phyloP scores from a whole-genome alignment of 495 filamentous ascomycete species.

The Penicillium egyptiacum region DNA sequence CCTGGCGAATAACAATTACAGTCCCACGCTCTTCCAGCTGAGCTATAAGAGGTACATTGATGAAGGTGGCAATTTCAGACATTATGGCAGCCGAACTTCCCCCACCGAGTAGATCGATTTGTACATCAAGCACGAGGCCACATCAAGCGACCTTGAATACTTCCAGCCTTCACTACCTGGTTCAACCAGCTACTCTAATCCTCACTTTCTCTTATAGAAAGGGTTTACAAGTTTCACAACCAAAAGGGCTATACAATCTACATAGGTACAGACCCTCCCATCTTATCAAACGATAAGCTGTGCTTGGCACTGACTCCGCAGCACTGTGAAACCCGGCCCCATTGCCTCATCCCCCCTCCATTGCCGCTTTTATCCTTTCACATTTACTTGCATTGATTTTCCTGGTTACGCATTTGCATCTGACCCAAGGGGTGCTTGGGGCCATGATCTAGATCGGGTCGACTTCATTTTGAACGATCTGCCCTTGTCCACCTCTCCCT shows the following conservation, averaged over 20 bases:
- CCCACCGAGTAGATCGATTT: conserved; percentile 2
- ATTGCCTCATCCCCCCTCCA: conserved; percentile 33
- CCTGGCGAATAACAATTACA: too few relatives aligned
- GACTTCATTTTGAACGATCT: not conserved
- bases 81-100: too few relatives aligned
- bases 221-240: not conserved
- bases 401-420: conserved; percentile 11
- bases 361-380: conserved; percentile 22
- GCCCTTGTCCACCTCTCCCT: conserved; percentile 3
- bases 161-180: not conserved
- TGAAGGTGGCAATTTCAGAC: too few relatives aligned
- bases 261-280: conserved; percentile 9
- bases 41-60: too few relatives aligned
- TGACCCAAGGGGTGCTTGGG: conserved; percentile 7
- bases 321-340: conserved; percentile 25
- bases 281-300: conserved; percentile 32
- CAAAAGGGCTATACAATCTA: conserved; percentile 2
- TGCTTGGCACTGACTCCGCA: conserved; percentile 29
- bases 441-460: conserved; percentile 8
- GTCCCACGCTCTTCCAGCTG: too few relatives aligned
- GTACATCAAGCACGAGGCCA: conserved; percentile 18
- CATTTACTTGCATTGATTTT: conserved; percentile 12
- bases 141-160: conserved; percentile 13
- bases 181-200: not conserved
- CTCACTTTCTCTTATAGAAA: not conserved